Conservation (phyloP, 148 eudicot species). For the Mesembryanthemum crystallinum region DNA sequence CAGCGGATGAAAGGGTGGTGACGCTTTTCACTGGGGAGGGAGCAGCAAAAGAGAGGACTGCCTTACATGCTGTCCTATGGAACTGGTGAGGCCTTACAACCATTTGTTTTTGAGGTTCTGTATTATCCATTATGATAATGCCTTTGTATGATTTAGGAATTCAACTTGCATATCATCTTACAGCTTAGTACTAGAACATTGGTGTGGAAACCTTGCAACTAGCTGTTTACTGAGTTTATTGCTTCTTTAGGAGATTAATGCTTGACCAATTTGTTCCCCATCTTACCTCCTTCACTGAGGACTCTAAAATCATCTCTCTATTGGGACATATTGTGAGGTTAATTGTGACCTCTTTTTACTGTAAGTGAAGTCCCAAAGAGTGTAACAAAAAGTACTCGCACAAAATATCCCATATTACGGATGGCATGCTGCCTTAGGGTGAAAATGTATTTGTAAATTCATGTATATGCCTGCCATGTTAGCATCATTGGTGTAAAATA, state of each 20-base stretch:
- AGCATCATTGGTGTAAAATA: not conserved
- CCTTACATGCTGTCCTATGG: slow-evolving; percentile 90
- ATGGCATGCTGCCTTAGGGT: not conserved
- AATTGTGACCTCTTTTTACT: not conserved
- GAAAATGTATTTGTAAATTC: not conserved
- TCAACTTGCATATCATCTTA: not conserved
- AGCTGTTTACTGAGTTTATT: not conserved
- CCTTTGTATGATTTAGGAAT: not conserved
- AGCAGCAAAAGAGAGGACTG: slow-evolving; percentile 68
- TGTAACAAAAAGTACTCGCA: not conserved
- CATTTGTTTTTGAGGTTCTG: not conserved
- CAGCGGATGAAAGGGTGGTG: slow-evolving; percentile 75
- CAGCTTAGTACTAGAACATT: not conserved
- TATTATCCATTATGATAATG: not conserved
- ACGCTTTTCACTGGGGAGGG: slow-evolving; percentile 63
- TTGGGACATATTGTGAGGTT: not conserved
- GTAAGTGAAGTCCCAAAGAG: not conserved
- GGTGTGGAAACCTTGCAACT: not conserved
- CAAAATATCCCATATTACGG: not conserved
- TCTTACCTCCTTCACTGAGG: not conserved
- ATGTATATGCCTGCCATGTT: not conserved
- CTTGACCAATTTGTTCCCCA: slow-evolving; percentile 1
- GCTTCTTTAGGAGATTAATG: slow-evolving; percentile 8
- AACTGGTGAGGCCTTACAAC: slow-evolving; percentile 49
- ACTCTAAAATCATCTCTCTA: not conserved